These are phyloP conservation scores for Limonium bicolor DNA, from an alignment of 148 eudicot genomes.

Conservation along the genomic window DNA sequence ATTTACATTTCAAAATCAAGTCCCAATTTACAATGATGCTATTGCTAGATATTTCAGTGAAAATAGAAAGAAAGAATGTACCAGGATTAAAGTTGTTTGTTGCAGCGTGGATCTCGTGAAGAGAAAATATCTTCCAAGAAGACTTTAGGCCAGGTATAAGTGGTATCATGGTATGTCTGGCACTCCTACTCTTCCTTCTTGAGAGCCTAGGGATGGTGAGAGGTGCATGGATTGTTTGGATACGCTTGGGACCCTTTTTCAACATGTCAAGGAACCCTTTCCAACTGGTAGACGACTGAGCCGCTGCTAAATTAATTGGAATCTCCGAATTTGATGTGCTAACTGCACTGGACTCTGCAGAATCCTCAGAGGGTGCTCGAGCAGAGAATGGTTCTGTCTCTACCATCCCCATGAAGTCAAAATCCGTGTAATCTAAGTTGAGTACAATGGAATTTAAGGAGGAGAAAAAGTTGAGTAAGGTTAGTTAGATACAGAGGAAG, in stretches of 20 bases:
- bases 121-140: conserved; percentile 35
- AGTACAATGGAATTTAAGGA: too few relatives aligned
- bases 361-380: conserved; percentile 20
- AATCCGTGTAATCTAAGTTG: too few relatives aligned
- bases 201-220: conserved; percentile 3
- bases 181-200: conserved; percentile 2
- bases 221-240: conserved; percentile 43
- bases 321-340: conserved; percentile 56
- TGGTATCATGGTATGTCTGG: conserved; percentile 3
- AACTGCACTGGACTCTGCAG: conserved; percentile 18
- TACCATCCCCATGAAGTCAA: too few relatives aligned
- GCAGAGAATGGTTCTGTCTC: conserved; percentile 24
- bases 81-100: conserved; percentile 42
- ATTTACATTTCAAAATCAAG: not conserved
- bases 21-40: not conserved
- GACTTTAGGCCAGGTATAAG: conserved; percentile 15
- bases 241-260: conserved; percentile 44
- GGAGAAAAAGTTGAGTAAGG: too few relatives aligned
- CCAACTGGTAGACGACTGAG: conserved; percentile 38
- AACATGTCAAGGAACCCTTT: conserved; percentile 50
- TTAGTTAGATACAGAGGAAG: too few relatives aligned
- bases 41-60: not conserved
- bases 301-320: conserved; percentile 8
- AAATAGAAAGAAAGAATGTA: conserved; percentile 2
- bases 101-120: conserved; percentile 34